Evolutionary conservation across 2,329 filamentous ascomycete species (phyloP).

Genomic region (Zasmidium cellare): DNA sequence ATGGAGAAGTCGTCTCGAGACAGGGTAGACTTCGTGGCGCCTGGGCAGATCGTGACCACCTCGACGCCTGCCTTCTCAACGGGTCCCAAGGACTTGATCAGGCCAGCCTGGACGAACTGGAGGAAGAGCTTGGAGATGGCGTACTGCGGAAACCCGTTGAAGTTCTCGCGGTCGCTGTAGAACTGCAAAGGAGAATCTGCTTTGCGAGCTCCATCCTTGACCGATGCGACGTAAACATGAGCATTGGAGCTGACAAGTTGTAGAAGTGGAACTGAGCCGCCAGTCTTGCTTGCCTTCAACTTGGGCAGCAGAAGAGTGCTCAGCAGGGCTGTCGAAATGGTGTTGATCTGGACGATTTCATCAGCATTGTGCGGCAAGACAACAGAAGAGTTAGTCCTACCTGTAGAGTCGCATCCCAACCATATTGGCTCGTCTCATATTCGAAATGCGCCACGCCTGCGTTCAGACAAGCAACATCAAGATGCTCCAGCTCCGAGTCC

Average conservation of each 20-base stretch:
- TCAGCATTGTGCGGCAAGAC: too few relatives aligned
- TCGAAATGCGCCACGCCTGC: conserved; percentile 34
- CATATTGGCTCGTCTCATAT: conserved; percentile 31
- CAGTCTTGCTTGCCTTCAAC: conserved; percentile 19
- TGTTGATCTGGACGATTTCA: conserved; percentile 45
- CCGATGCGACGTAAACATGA: not conserved
- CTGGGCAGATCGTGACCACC: conserved; percentile 11
- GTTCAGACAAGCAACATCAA: conserved; percentile 43
- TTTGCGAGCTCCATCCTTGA: not conserved
- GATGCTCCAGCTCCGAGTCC: conserved; percentile 21
- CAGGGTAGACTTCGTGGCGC: conserved; percentile 4
- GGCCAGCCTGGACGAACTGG: conserved; percentile 9
- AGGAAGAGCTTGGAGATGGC: conserved; percentile 21
- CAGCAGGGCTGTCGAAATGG: conserved; percentile 57
- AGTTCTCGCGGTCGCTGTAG: not conserved
- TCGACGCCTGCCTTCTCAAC: conserved; percentile 5
- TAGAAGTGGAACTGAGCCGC: conserved; percentile 15
- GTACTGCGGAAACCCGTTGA: conserved; percentile 9
- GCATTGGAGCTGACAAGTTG: conserved; percentile 18
- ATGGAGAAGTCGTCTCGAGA: not conserved
- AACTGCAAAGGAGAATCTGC: conserved; percentile 6
- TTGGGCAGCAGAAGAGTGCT: conserved; percentile 51
- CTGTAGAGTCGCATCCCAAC: conserved; percentile 52
- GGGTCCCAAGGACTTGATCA: conserved; percentile 1
- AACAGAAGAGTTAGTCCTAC: too few relatives aligned